phyloP scores from a whole-genome alignment of 495 filamentous ascomycete genomes.

The Hypoxylon fragiforme region DNA sequence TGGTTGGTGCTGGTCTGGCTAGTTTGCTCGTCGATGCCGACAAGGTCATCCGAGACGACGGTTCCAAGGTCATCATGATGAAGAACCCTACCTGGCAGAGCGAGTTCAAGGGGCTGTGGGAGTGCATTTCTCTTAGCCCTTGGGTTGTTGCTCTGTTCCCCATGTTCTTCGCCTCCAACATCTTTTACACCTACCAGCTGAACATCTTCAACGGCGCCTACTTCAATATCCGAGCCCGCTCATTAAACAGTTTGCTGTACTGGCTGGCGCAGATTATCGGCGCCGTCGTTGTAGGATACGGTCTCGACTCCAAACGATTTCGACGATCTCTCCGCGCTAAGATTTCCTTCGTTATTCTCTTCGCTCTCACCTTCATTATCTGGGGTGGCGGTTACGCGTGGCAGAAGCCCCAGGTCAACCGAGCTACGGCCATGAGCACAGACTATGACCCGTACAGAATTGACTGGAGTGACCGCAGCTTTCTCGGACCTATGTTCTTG shows the following conservation, averaged over 20 bases:
- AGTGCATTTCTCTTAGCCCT: constrained; percentile 69
- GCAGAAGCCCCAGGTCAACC: constrained; percentile 58
- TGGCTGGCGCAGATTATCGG: constrained; percentile 88
- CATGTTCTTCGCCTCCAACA: constrained; percentile 82
- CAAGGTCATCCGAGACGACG: constrained; percentile 76
- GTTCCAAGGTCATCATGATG: constrained; percentile 79
- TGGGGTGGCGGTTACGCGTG: constrained; percentile 90
- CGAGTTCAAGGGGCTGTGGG: constrained; percentile 76
- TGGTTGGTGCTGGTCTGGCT: constrained; percentile 69
- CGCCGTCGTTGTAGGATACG: constrained; percentile 74
- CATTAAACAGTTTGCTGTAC: constrained; percentile 85
- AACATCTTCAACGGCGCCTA: constrained; percentile 66
- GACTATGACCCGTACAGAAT: constrained; percentile 37
- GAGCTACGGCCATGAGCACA: constrained; percentile 32
- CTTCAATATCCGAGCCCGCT: constrained; percentile 80
- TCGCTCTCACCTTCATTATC: constrained; percentile 75
- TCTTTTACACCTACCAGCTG: constrained; percentile 76
- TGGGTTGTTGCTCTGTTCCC: constrained; percentile 87
- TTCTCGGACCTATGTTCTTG: constrained; percentile 82
- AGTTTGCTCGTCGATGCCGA: constrained; percentile 76
- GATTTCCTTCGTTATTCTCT: constrained; percentile 64
- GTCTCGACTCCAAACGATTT: constrained; percentile 66
- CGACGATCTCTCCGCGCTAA: constrained; percentile 77
- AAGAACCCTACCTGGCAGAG: constrained; percentile 82
- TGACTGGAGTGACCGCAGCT: constrained; percentile 70